Conservation (phyloP, 805 yeast genomes). For the Metschnikowia koreensis region DNA sequence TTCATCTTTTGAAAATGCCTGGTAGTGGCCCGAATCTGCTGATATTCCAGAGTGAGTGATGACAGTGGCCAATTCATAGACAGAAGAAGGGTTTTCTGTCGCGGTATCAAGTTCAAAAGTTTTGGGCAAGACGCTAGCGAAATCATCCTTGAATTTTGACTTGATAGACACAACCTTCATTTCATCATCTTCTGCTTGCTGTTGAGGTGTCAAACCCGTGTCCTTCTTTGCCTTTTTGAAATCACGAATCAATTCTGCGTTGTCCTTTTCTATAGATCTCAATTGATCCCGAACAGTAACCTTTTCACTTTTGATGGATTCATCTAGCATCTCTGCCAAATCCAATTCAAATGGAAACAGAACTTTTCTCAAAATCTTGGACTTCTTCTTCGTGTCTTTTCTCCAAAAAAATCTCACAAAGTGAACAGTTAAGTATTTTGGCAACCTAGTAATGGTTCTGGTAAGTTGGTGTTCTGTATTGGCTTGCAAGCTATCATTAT, state of each 20-base stretch:
- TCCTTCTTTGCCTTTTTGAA: slow-evolving; percentile 59
- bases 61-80: slow-evolving; percentile 79
- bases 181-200: slow-evolving; percentile 54
- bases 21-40: slow-evolving; percentile 98
- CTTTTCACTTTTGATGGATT: slow-evolving; percentile 65
- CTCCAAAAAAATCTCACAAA: slow-evolving; percentile 97
- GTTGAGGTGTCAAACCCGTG: slow-evolving; percentile 44
- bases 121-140: slow-evolving; percentile 43
- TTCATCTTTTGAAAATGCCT: slow-evolving; percentile 77
- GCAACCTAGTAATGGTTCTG: slow-evolving; percentile 68
- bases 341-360: slow-evolving; percentile 93
- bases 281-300: slow-evolving; percentile 73
- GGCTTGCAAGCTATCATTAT: slow-evolving; percentile 63
- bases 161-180: slow-evolving; percentile 47
- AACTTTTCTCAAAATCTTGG: slow-evolving; percentile 91
- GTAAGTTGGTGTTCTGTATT: slow-evolving; percentile 68
- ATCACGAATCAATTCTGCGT: slow-evolving; percentile 68
- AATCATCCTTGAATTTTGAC: slow-evolving; percentile 51
- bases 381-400: slow-evolving; percentile 83
- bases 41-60: slow-evolving; percentile 93
- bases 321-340: slow-evolving; percentile 79
- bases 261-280: slow-evolving; percentile 71
- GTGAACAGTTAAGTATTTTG: slow-evolving; percentile 84
- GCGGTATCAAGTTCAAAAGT: slow-evolving; percentile 26
- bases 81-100: slow-evolving; percentile 83